A percentile compares a stretch with the other conserved stretches of the same genome.
Conservation (phyloP, 2,329 filamentous ascomycete species). For the Sphaerulina populicola region DNA sequence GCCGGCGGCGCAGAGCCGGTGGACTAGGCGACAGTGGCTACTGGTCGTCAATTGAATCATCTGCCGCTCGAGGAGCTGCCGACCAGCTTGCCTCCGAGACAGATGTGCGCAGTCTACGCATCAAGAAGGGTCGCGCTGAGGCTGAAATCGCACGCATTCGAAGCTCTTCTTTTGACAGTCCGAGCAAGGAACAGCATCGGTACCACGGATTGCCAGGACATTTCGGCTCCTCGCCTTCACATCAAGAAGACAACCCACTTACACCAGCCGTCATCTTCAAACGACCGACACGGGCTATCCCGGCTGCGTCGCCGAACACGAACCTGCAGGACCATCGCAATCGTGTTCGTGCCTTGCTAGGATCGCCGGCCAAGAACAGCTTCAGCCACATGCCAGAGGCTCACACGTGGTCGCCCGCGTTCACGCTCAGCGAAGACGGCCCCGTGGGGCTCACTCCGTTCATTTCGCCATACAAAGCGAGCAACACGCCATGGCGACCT, state of each 20-base stretch:
- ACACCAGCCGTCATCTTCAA: constrained; percentile 81
- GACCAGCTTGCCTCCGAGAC: constrained; percentile 63
- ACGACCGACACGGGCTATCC: constrained; percentile 53
- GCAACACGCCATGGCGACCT: constrained; percentile 32
- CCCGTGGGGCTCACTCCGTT: constrained; percentile 42
- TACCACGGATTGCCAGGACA: constrained; percentile 39
- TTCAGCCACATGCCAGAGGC: constrained; percentile 45
- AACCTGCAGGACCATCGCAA: constrained; percentile 83
- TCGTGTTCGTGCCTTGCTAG: constrained; percentile 69
- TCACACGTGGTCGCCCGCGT: constrained; percentile 58
- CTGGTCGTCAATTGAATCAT: constrained; percentile 92
- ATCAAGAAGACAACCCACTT: constrained; percentile 48
- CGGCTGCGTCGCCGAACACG: constrained; percentile 85
- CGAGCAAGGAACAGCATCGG: constrained; percentile 54
- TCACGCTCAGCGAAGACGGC: constrained; percentile 57
- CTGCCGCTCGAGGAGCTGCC: constrained; percentile 60
- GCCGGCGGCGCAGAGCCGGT: constrained; percentile 67
- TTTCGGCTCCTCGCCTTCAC: constrained; percentile 35
- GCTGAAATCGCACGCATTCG: constrained; percentile 91
- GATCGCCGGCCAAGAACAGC: constrained; percentile 58
- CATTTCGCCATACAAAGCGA: constrained; percentile 28
- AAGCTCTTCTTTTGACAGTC: constrained; percentile 87
- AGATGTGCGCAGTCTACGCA: constrained; percentile 54
- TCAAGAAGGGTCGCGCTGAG: constrained; percentile 85
- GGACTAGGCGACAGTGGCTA: constrained; percentile 92